Percentiles rank a stretch among this genome's conserved stretches.
phyloP scores from a whole-genome alignment of 73 alveolate species.

The Paramecium primaurelia region DNA sequence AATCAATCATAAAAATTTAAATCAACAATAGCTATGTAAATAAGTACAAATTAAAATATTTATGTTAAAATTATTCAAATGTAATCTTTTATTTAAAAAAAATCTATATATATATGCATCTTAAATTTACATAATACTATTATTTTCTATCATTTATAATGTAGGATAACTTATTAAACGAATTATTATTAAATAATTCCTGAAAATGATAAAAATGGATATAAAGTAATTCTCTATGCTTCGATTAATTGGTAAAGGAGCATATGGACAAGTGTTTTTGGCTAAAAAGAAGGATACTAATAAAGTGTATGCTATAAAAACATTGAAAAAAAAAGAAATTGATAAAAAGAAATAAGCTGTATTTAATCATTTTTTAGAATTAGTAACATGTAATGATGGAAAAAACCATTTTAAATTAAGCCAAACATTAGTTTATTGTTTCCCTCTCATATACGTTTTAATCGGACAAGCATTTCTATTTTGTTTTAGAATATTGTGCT shows the following conservation, averaged over 20 bases:
- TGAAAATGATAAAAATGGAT: slow-evolving; percentile 16
- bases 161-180: background rate
- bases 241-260: slow-evolving; percentile 56
- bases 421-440: slow-evolving; percentile 91
- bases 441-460: slow-evolving; percentile 90
- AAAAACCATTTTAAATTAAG: slow-evolving; percentile 83
- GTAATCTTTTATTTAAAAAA: no score
- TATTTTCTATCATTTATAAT: background rate
- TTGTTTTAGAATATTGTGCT: slow-evolving; percentile 85
- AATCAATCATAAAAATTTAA: background rate
- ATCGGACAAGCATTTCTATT: slow-evolving; percentile 80
- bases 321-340: slow-evolving; percentile 16
- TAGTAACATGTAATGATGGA: slow-evolving; percentile 86
- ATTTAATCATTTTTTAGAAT: background rate
- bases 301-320: slow-evolving; percentile 43
- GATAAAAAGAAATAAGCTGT: slow-evolving; percentile 47
- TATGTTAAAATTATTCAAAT: background rate
- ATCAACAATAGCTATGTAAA: background rate
- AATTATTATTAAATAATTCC: background rate
- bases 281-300: slow-evolving; percentile 41
- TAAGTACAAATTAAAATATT: no score
- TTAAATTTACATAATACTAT: background rate
- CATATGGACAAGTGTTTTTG: slow-evolving; percentile 57
- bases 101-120: background rate
- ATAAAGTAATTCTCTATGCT: slow-evolving; percentile 5